These are phyloP conservation scores for Hypholoma sublateritium DNA, from an alignment of 768 basidiomycete species.

Conservation along the genomic window DNA sequence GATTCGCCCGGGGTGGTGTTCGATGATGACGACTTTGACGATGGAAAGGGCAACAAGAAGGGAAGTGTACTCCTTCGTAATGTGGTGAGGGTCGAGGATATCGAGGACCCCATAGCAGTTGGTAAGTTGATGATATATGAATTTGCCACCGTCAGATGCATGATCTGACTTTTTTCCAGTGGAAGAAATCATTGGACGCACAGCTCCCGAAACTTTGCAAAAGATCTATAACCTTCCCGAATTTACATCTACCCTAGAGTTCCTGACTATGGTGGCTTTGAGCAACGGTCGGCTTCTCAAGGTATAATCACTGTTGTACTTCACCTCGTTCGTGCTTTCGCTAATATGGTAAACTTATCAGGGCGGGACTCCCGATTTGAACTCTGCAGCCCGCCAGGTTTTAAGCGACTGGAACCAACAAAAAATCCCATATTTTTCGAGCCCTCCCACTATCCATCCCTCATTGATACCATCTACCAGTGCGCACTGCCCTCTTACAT, in stretches of 20 bases:
- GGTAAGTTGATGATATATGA: conserved; percentile 49
- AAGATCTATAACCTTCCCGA: conserved; percentile 85
- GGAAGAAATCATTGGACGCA: conserved; percentile 81
- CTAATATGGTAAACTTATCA: conserved; percentile 24
- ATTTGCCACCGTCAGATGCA: background rate
- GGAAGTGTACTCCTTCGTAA: conserved; percentile 79
- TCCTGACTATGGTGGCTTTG: conserved; percentile 88
- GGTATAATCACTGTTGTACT: conserved; percentile 34
- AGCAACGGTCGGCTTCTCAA: conserved; percentile 82
- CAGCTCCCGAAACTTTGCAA: conserved; percentile 66
- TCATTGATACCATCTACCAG: conserved; percentile 64
- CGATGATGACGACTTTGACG: conserved; percentile 65
- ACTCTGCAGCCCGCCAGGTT: conserved; percentile 78
- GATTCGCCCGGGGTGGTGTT: conserved; percentile 99
- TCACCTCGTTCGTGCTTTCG: background rate
- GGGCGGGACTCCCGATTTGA: conserved; percentile 91
- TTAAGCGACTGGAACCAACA: conserved; percentile 95
- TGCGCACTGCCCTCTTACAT: conserved; percentile 10
- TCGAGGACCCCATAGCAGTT: conserved; percentile 87
- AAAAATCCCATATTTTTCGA: conserved; percentile 88
- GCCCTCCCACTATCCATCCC: conserved; percentile 77
- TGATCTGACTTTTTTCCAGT: conserved; percentile 43
- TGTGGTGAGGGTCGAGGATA: conserved; percentile 86
- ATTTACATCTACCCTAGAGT: conserved; percentile 72
- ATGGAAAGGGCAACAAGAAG: conserved; percentile 46